phyloP scores from a whole-genome alignment of 2,329 filamentous ascomycete genomes.

The Fusarium sp. region DNA sequence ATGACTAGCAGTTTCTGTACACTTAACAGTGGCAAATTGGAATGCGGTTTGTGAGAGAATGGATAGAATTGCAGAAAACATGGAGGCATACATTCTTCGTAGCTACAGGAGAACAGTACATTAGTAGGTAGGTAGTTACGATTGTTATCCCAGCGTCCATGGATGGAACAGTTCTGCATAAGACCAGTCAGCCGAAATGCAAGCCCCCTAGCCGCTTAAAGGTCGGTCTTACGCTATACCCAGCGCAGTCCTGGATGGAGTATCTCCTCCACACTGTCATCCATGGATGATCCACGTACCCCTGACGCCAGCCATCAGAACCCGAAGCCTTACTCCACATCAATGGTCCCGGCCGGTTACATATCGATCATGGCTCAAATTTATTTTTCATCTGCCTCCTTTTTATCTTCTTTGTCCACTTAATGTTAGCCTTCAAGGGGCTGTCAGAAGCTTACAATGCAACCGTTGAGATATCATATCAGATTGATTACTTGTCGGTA shows the following conservation, averaged over 20 bases:
- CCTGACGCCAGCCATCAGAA: constrained; percentile 36
- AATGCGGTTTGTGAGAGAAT: neutral
- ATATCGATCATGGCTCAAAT: constrained; percentile 38
- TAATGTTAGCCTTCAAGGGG: neutral
- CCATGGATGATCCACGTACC: constrained; percentile 27
- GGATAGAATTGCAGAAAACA: neutral
- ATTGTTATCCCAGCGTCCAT: neutral
- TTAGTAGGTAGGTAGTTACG: neutral
- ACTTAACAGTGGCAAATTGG: neutral
- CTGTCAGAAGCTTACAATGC: constrained; percentile 6
- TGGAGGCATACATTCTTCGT: neutral
- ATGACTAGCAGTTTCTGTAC: neutral
- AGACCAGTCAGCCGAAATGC: constrained; percentile 23
- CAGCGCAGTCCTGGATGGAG: constrained; percentile 16
- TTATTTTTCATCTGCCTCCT: constrained; percentile 23
- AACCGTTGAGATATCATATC: constrained; percentile 20
- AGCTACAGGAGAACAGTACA: neutral
- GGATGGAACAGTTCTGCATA: neutral
- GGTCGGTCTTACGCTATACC: constrained; percentile 14
- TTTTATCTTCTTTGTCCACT: constrained; percentile 15
- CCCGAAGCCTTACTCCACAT: constrained; percentile 32
- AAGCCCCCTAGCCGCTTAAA: constrained; percentile 30
- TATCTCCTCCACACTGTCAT: constrained; percentile 27
- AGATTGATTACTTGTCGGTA: neutral
- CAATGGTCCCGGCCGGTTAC: constrained; percentile 13